Base-by-base conservation (phyloP, 2,329 filamentous ascomycete species). In the Fonsecaea pugnacius region DNA sequence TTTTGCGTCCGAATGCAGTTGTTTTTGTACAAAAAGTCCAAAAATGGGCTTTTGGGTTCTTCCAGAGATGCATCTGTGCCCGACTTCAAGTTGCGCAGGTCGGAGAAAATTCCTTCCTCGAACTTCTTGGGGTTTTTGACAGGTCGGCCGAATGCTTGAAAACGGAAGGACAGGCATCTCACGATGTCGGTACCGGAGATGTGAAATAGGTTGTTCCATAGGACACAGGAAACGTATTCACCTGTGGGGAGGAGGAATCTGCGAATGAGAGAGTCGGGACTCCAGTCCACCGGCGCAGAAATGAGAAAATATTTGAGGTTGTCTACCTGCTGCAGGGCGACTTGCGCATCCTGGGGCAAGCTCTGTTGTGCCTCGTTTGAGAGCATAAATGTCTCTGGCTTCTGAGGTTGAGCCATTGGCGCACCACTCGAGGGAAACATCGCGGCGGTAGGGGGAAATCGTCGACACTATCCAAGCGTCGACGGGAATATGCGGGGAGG, bases 81-180 rank as follows among this genome's bases (percentile, higher is more conserved):
- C 27, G 95, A 96, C 82, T 99, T 99, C 72, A 99, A 86, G 78
- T 99, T 99, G 78, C 95, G 91, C 77, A 99, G 83, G 77, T 99
- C 95, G 50, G 95, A 99, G 80, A 99, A 99, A 80, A 99, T 98
- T 72, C 95, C 95, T 80, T 99, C 95, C 80, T 99, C 95, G 75
- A 99, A 99, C 80, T 99, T 99, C 84, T 99, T 99, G 46, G 94
- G 96, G 83, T 99, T 99, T 85, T 97, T 98, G 67, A 99, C 95
- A 0, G 95, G 95, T 63, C 95, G 91, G 73, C 95, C 95, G 76
- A 99, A 99, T 58, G 95, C 95, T 82, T 98, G 95, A 82, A 99
- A 99, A 76, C 95, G 87, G 83, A 99, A 99, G 7, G 95, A 96
- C 52, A 99, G 86, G 75, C 95, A 99, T 86, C 95, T 89, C 67